Evolutionary conservation across 2,329 filamentous ascomycete species (phyloP).

Genomic region (Cordyceps cicadae): DNA sequence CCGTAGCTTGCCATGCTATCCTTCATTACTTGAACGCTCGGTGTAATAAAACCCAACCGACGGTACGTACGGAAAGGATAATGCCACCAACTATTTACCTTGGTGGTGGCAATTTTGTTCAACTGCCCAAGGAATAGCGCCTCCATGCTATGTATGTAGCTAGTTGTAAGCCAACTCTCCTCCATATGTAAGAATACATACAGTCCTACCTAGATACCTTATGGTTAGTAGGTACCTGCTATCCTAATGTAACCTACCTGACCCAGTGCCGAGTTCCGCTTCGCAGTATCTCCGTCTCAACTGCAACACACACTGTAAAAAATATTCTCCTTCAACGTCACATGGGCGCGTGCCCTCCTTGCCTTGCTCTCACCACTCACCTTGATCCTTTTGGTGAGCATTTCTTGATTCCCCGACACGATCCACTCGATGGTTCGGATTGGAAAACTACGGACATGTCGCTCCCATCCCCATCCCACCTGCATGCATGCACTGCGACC

Average conservation of each 20-base stretch:
- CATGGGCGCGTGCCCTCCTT: neutral
- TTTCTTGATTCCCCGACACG: neutral
- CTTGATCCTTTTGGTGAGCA: neutral
- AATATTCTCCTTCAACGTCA: neutral
- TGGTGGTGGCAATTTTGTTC: neutral
- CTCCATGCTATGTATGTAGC: neutral
- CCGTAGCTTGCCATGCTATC: too few species aligned
- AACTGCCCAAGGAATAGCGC: neutral
- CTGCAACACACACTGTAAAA: neutral
- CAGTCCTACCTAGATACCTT: too few species aligned
- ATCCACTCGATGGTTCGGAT: neutral
- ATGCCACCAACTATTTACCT: too few species aligned
- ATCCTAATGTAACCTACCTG: too few species aligned
- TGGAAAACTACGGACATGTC: neutral
- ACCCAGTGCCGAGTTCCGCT: constrained; percentile 3
- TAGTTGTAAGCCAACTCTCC: neutral
- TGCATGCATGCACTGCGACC: neutral
- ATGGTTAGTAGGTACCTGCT: too few species aligned
- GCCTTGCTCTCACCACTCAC: neutral
- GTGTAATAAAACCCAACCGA: too few species aligned
- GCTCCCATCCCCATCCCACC: neutral
- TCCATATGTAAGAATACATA: neutral
- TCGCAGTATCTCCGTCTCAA: neutral
- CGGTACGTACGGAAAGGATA: too few species aligned
- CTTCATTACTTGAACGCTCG: too few species aligned